phyloP scores from a whole-genome alignment of 305 asterid genomes.

The Solanum hybrid region DNA sequence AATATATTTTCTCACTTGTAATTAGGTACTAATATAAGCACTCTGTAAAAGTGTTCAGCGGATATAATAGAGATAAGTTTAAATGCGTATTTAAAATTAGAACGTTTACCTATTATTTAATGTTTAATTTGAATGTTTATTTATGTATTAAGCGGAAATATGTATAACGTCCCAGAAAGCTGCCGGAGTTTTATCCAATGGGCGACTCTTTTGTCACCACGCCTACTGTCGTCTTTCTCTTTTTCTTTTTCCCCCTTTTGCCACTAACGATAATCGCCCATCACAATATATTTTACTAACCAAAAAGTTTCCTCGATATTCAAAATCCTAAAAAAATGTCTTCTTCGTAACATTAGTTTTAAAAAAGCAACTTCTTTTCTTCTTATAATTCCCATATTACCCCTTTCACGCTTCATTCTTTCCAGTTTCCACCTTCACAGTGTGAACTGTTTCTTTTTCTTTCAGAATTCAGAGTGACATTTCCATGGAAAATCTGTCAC shows the following conservation, averaged over 20 bases:
- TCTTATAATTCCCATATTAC: background rate
- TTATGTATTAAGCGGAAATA: background rate
- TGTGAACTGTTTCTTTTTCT: background rate
- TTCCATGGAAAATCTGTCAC: conserved; percentile 50
- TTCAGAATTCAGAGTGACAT: background rate
- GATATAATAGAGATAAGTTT: too few relatives aligned
- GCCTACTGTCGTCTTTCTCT: conserved; percentile 1
- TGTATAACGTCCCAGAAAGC: background rate
- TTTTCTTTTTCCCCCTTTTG: background rate
- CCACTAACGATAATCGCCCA: background rate
- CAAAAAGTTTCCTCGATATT: conserved; percentile 2
- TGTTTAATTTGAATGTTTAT: too few relatives aligned
- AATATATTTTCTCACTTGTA: background rate
- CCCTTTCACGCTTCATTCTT: background rate
- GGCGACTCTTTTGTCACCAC: background rate
- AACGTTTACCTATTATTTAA: too few relatives aligned
- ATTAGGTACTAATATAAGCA: background rate
- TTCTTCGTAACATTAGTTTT: background rate
- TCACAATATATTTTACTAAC: background rate
- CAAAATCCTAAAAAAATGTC: background rate
- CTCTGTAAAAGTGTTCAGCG: background rate
- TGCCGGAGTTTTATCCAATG: background rate
- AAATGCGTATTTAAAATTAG: too few relatives aligned
- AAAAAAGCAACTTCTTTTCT: background rate
- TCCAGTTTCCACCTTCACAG: background rate